These are phyloP conservation scores for Barbarea vulgaris DNA, from an alignment of 345 rosid genomes.

Conservation along the genomic window DNA sequence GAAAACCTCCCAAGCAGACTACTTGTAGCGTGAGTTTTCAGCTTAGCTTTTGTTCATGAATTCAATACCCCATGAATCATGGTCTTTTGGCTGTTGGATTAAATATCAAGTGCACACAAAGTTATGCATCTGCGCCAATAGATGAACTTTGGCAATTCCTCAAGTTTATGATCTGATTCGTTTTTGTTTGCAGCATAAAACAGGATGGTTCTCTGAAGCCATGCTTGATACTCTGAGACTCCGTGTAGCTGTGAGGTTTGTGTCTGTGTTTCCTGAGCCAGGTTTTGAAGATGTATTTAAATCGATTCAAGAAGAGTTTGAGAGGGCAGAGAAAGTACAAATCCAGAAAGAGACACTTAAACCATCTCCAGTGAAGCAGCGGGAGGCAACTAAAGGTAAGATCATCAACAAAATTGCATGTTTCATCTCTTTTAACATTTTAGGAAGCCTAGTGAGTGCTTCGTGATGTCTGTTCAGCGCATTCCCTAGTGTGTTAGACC, in stretches of 20 bases:
- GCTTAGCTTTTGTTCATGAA: constrained; percentile 10
- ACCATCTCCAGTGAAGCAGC: constrained; percentile 52
- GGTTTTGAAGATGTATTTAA: constrained; percentile 75
- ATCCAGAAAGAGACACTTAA: constrained; percentile 51
- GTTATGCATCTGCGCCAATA: neutral
- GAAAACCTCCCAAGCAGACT: constrained; percentile 66
- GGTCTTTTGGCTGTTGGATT: neutral
- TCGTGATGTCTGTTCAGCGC: neutral
- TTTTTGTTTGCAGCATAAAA: constrained; percentile 55
- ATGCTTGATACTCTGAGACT: constrained; percentile 74
- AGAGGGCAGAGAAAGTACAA: constrained; percentile 66
- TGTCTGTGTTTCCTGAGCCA: constrained; percentile 68
- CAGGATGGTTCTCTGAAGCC: constrained; percentile 86
- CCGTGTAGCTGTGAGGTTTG: constrained; percentile 75
- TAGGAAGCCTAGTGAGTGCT: neutral
- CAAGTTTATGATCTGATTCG: neutral
- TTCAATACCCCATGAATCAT: neutral
- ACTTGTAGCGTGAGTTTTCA: constrained; percentile 69
- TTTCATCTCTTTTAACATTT: constrained; percentile 1
- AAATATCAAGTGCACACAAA: neutral
- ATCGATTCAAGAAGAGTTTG: constrained; percentile 71
- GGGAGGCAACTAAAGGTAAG: constrained; percentile 56
- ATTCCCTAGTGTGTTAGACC: neutral
- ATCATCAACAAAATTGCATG: neutral
- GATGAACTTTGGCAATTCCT: neutral